These are phyloP conservation scores for Rhytidiadelphus loreus DNA, from an alignment of 225 moss, liverwort and hornwort genomes.

Conservation along the genomic window DNA sequence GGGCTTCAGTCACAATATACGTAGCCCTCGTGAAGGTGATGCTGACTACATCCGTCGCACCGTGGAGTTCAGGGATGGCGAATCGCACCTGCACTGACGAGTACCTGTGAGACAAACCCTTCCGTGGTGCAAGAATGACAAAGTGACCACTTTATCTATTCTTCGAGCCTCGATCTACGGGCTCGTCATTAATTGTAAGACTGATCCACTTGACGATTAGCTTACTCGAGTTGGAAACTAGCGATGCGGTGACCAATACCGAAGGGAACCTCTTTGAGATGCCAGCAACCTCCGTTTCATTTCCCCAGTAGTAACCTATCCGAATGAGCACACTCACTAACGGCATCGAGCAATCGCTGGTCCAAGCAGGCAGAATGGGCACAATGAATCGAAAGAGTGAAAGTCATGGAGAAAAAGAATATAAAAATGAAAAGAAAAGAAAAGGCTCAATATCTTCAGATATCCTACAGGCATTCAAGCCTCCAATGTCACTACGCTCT, in stretches of 20 bases:
- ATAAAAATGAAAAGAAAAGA: background rate
- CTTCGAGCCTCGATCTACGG: background rate
- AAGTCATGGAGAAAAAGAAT: background rate
- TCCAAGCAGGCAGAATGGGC: background rate
- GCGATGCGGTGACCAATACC: background rate
- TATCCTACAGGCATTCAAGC: slow-evolving; percentile 1
- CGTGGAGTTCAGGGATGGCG: background rate
- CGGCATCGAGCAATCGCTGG: background rate
- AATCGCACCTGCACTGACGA: background rate
- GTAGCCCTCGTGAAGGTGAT: background rate
- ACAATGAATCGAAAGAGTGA: background rate
- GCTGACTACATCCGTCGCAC: background rate
- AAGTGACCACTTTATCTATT: background rate
- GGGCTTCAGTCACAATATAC: background rate
- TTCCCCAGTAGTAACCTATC: background rate
- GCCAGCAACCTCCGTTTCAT: background rate
- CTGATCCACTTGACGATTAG: background rate
- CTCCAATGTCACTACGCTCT: slow-evolving; percentile 9
- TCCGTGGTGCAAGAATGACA: background rate
- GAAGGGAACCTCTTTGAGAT: background rate
- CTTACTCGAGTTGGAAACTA: background rate
- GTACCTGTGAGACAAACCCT: background rate
- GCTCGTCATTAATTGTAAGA: background rate
- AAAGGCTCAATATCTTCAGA: background rate
- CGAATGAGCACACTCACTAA: background rate